Base-by-base conservation (phyloP, 2,329 filamentous ascomycete genomes). In the Ceratocystis colombiana region DNA sequence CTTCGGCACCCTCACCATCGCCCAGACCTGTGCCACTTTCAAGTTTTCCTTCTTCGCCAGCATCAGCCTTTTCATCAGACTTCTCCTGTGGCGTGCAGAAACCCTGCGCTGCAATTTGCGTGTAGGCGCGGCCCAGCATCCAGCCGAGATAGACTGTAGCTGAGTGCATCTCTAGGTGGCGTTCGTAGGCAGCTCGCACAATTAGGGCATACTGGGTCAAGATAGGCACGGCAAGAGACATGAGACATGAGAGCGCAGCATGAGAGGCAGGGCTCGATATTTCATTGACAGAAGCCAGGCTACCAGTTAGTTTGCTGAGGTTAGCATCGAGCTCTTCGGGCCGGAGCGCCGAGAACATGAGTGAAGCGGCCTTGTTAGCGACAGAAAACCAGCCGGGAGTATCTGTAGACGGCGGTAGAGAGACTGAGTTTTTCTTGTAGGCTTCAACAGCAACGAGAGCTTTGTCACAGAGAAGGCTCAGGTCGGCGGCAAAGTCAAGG, bases 11-110 rank as follows among this genome's bases (percentile, higher is more conserved):
- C 75, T 96, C 89, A 10, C 94, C 95, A 59, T 96, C 94, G 22
- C 94, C 95, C 28, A 99, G 84, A 44, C 94, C 95, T 10, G 92
- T 97, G 17, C 95, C 95, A 46, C 85, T 86, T 75, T 99, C 93
- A 37, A 96, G 79, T 71, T 96, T 88, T 12, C 92, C 89, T 28
- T 84, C 82, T 71, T 95, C 88, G 12, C 92, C 89, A 68, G 89
- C 83, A 22, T 84, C 84, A 63, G 85, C 81, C 66, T 87, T 84
- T 62, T 87, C 84, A 50, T 89, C 84, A 0, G 85, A 85, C 71
- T 91, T 88, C 71, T 97, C 92, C 25, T 88, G 82, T 0, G 94
- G 94, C 22, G 87, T 90, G 73, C 94, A 99, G 79, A 97, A 97
- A 1, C 94, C 94, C 73, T 95, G 86, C 0, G 85, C 82, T 1